Base-by-base conservation (phyloP, 208 protist genomes). In the Acanthamoeba royreba region DNA sequence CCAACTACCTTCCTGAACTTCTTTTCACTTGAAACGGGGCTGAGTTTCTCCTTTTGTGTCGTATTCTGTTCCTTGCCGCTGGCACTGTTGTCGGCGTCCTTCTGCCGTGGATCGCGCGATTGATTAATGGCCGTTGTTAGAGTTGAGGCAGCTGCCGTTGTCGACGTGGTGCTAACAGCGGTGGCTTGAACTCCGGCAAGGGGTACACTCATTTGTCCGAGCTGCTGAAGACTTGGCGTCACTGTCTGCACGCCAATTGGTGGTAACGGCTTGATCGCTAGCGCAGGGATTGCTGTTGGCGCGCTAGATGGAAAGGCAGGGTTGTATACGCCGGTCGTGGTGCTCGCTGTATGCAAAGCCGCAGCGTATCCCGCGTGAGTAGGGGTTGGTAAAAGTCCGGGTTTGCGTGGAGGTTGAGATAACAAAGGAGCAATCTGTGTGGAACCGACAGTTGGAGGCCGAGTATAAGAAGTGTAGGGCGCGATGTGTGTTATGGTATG, bases 1-100 rank as follows among this genome's bases (percentile, higher is more conserved):
- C 87, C 46, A 13, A 92, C 61, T 2, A 43, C 33, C 43, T 77
- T 77, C 25, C 87, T 90, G 43, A 92, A 79, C 87, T 79, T 77
- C 87, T 92, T 92, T n/a, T 92, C 87, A 13, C 61, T 77, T 9
- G 38, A 61, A 28, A 92, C 9, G 17, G 35, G 33, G 17, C 7
- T 58, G 3, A 40, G 31, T 25, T 46, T 92, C 35, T 55, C 46
- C 31, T 5, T 92, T n/a, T n/a, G 55, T 3, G 55, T 33, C 31
- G n/a, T 92, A 38, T 55, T 40, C 87, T 92, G 69, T n/a, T n/a
- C n/a, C n/a, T n/a, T n/a, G n/a, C n/a, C n/a, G n/a, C n/a, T n/a
- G n/a, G n/a, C n/a, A n/a, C n/a, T n/a, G n/a, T n/a, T n/a, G n/a
- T n/a, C n/a, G n/a, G n/a, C n/a, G n/a, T n/a, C n/a, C n/a, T n/a